Base-by-base conservation (phyloP, 2,329 filamentous ascomycete genomes). In the Aspergillus terreus region DNA sequence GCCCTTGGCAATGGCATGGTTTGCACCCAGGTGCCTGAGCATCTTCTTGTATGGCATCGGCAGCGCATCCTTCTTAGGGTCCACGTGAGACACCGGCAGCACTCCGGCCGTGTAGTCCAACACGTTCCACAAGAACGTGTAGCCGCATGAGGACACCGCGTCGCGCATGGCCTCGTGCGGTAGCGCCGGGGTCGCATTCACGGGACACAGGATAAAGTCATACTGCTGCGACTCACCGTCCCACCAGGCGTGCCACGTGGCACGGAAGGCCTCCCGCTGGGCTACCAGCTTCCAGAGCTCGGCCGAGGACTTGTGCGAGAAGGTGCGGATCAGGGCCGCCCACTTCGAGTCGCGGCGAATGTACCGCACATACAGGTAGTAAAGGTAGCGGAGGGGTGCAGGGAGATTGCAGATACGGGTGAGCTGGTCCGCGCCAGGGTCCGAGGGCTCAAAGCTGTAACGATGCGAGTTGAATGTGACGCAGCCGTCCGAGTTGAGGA, bases 51-150 rank as follows among this genome's bases (percentile, higher is more conserved):
- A 74, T 12, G 80, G 69, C 86, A 71, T 72, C 0, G 73, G 60
- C 0, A 90, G 82, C 0, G 92, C 77, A 56, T 82, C 79, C 63
- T 94, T 88, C 40, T 83, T 76, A 1, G 70, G 64, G 58, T 96
- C 87, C 1, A 96, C 92, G 54, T 91, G 88, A 0, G 89, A 92
- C 1, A 96, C 85, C 0, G 92, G 92, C 19, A 97, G 65, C 33
- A 96, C 83, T 35, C 92, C 92, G 11, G 83, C 82, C 1, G 88
- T 83, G 71, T 96, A 96, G 67, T 96, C 92, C 45, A 96, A 82
- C 83, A 96, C 59, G 63, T 96, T 96, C 76, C 94, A 97, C 50
- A 96, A 72, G 67, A 96, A 96, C 0, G 92, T 96, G 66, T 97
- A 96, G 1, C 90, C 91, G 63, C 92, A 96, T 59, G 86, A 90